phyloP scores from a whole-genome alignment of 179 eudicot genomes.

The Actinidia chinensis region DNA sequence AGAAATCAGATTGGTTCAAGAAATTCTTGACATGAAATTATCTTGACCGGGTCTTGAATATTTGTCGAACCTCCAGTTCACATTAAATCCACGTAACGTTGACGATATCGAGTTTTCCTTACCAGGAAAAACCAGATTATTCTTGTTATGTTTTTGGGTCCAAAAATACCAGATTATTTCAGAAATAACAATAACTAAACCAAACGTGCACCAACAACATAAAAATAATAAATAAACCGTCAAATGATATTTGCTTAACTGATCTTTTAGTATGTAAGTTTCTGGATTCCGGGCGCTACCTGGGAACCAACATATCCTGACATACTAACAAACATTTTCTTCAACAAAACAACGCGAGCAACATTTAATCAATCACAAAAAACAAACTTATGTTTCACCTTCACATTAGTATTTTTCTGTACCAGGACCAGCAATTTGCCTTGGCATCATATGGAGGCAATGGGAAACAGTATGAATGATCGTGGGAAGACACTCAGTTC shows the following conservation, averaged over 20 bases:
- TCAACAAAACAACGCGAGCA: slow-evolving; percentile 7
- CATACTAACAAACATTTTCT: slow-evolving; percentile 10
- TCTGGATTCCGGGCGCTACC: slow-evolving; percentile 86
- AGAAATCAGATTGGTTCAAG: slow-evolving; percentile 74
- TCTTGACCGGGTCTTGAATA: slow-evolving; percentile 70
- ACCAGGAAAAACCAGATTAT: no score
- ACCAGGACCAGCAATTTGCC: slow-evolving; percentile 61
- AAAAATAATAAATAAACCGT: no score
- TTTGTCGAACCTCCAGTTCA: slow-evolving; percentile 76
- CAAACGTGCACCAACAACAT: neutral
- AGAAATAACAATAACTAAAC: neutral
- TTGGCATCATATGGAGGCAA: slow-evolving; percentile 96
- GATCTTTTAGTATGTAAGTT: slow-evolving; percentile 75
- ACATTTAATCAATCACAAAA: neutral
- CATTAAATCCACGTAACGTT: slow-evolving; percentile 92
- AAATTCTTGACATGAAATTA: slow-evolving; percentile 61
- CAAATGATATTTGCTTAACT: slow-evolving; percentile 44
- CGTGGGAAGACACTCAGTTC: slow-evolving; percentile 91
- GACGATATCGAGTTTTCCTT: slow-evolving; percentile 98
- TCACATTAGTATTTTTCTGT: slow-evolving; percentile 46
- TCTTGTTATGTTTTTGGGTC: no score
- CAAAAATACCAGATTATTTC: no score
- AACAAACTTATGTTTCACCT: slow-evolving; percentile 31
- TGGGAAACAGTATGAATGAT: slow-evolving; percentile 70
- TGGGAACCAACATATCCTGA: slow-evolving; percentile 72